Evolutionary conservation across 371 early-diverging fungal genomes (phyloP).

Genomic region (Saksenaea oblongispora): DNA sequence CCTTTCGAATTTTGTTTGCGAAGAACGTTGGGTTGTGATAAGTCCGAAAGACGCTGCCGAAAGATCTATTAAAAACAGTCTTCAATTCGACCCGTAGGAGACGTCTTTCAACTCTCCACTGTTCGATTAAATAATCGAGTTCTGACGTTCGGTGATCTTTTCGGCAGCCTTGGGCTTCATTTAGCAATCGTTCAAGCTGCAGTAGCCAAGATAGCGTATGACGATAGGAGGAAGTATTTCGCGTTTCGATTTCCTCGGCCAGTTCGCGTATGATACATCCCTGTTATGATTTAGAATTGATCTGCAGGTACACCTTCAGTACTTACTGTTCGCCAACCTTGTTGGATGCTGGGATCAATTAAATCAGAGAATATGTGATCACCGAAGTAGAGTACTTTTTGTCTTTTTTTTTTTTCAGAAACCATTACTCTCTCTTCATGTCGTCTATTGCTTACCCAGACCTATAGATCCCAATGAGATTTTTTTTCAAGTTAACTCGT

Average conservation of each 20-base stretch:
- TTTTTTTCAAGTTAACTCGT: not conserved
- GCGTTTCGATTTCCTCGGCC: constrained; percentile 54
- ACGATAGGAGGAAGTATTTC: constrained; percentile 55
- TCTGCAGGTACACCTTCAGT: not conserved
- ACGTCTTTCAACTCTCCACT: constrained; percentile 53
- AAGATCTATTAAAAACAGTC: constrained; percentile 57
- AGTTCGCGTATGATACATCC: constrained; percentile 71
- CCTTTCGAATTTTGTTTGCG: constrained; percentile 62
- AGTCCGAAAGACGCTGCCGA: constrained; percentile 70
- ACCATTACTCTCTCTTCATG: not conserved
- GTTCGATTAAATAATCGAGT: constrained; percentile 41
- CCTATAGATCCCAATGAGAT: not conserved
- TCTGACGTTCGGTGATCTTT: constrained; percentile 28
- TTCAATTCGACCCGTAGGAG: constrained; percentile 47
- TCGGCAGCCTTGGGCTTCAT: constrained; percentile 54
- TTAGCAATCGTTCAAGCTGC: constrained; percentile 55
- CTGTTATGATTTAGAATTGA: not conserved
- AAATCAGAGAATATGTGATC: constrained; percentile 72
- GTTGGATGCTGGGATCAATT: constrained; percentile 62
- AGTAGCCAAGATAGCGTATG: constrained; percentile 55
- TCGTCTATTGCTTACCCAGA: constrained; percentile 5
- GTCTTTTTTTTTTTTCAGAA: constrained; percentile 23
- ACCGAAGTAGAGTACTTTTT: constrained; percentile 68
- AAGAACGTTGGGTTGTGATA: constrained; percentile 67
- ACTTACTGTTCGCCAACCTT: constrained; percentile 67